Conservation (phyloP, 2,329 filamentous ascomycete genomes). For the Spiromastix sp. region DNA sequence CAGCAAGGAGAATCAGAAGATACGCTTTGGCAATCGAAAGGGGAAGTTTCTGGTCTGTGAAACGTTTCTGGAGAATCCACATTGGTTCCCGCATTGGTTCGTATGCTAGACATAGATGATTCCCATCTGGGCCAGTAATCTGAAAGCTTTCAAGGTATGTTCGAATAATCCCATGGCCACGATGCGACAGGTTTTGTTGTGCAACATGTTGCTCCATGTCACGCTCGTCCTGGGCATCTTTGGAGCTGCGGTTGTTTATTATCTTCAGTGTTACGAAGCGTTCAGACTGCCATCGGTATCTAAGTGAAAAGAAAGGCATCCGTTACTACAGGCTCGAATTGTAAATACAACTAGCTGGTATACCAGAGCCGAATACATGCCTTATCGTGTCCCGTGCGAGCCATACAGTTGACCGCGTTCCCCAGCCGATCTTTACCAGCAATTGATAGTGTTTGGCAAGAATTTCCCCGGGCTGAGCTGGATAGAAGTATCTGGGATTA, state of each 20-base stretch:
- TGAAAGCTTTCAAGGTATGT: background rate
- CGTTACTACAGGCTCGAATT: background rate
- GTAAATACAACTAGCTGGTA: background rate
- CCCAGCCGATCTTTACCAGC: constrained; percentile 30
- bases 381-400: constrained; percentile 20
- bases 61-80: constrained; percentile 1
- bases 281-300: constrained; percentile 3
- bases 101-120: constrained; percentile 1
- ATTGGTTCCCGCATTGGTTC: constrained; percentile 1
- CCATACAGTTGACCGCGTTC: constrained; percentile 32
- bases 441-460: constrained; percentile 28
- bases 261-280: constrained; percentile 2
- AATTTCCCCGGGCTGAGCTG: constrained; percentile 23
- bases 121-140: background rate
- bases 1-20: constrained; percentile 2
- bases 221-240: background rate
- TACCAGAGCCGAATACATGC: background rate
- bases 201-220: constrained; percentile 1
- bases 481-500: constrained; percentile 19
- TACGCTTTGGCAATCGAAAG: constrained; percentile 1
- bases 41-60: background rate
- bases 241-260: background rate
- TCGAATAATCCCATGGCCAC: constrained; percentile 1
- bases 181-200: background rate
- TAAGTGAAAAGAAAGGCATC: background rate